Evolutionary conservation across 257 asterid species (phyloP).

Genomic region (Schizonepeta tenuifolia): DNA sequence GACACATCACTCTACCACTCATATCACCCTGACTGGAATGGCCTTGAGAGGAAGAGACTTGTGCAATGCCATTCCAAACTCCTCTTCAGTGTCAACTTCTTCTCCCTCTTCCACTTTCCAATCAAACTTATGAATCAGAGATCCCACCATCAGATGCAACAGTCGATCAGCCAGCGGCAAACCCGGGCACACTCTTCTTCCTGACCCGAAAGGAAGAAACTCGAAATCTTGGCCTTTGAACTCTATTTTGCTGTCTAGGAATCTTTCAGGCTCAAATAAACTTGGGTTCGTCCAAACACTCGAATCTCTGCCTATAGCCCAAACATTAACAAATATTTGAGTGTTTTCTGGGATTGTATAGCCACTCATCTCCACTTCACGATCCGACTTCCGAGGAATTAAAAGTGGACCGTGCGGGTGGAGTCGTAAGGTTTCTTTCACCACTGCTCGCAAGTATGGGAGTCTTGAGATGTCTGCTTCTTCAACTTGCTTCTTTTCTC

Average conservation of each 20-base stretch:
- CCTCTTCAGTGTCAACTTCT: constrained; percentile 12
- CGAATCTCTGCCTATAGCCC: constrained; percentile 46
- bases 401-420: constrained; percentile 42
- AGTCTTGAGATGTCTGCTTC: constrained; percentile 45
- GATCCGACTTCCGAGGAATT: constrained; percentile 30
- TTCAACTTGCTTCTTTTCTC: constrained; percentile 26
- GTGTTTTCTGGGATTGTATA: constrained; percentile 42
- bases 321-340: constrained; percentile 34
- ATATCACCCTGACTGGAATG: constrained; percentile 20
- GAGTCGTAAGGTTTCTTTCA: constrained; percentile 42
- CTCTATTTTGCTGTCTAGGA: constrained; percentile 25
- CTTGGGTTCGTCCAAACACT: constrained; percentile 35
- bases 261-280: constrained; percentile 42
- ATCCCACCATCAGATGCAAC: constrained; percentile 42
- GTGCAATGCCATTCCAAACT: constrained; percentile 29
- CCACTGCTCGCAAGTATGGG: constrained; percentile 45
- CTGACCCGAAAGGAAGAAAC: constrained; percentile 42
- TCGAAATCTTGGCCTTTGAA: constrained; percentile 43
- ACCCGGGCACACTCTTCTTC: constrained; percentile 50
- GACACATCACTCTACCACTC: too few species aligned
- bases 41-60: constrained; percentile 34
- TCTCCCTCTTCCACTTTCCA: constrained; percentile 30
- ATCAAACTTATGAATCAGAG: constrained; percentile 43
- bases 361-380: constrained; percentile 29
- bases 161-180: constrained; percentile 38